phyloP scores from a whole-genome alignment of 331 rosid genomes.

The Quercus tomentella region DNA sequence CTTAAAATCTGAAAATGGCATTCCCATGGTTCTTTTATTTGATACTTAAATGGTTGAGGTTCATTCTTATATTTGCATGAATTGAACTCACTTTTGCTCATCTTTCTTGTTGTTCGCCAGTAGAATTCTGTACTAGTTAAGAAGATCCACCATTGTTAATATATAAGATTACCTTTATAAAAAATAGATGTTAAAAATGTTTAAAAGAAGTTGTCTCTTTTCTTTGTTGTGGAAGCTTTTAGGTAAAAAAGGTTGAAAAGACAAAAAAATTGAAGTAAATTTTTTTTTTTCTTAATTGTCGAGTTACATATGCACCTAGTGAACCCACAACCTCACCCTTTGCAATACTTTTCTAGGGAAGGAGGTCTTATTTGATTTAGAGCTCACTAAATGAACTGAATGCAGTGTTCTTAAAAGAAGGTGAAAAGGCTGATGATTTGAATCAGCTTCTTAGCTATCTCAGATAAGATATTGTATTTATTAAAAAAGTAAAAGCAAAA shows the following conservation, averaged over 20 bases:
- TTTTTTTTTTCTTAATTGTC: no score
- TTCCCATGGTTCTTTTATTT: background rate
- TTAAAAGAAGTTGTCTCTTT: background rate
- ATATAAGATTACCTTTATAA: background rate
- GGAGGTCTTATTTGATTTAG: no score
- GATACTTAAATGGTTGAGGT: background rate
- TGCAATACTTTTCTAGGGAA: no score
- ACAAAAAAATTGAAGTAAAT: background rate
- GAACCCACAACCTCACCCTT: no score
- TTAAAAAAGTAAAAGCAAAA: no score
- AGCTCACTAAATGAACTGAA: background rate
- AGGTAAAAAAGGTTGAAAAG: background rate
- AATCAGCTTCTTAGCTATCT: background rate
- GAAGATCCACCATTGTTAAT: background rate
- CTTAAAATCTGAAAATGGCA: background rate
- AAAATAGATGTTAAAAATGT: background rate
- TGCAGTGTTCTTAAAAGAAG: background rate
- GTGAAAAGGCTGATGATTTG: background rate
- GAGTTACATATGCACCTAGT: no score
- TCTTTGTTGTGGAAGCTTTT: background rate
- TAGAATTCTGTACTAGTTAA: background rate
- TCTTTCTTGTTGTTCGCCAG: background rate
- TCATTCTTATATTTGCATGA: background rate
- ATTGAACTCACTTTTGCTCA: background rate
- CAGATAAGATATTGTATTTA: background rate